Evolutionary conservation across 2,329 filamentous ascomycete genomes (phyloP), one percentile per base, ranked within the genome.

Genomic region (Diplodia mutila): DNA sequence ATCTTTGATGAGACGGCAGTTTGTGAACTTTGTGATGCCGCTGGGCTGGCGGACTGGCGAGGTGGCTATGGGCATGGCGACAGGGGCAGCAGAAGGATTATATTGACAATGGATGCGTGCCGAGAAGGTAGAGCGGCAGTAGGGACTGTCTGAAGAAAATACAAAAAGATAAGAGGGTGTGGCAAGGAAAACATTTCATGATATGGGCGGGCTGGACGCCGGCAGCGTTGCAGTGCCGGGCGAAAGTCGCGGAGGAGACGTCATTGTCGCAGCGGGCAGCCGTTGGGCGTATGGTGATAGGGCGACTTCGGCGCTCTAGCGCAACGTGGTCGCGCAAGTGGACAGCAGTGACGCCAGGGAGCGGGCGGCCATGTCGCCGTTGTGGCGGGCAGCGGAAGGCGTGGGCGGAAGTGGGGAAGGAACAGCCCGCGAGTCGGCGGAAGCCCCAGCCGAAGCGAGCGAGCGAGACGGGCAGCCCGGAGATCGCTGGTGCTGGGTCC

Each of bases 1-100:
- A 72, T 87, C 88, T 74, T 87, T 89, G 68, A 94, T 84, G 29
- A 97, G 82, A 61, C 90, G 89, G 77, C 93, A 97, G 81, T 97
- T 97, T 75, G 92, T 95, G 78, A 97, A 91, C 77, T 94, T 95
- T 75, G 91, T 93, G 76, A 97, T 90, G 63, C 83, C 83, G 57
- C 75, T 79, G 21, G 34, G 66, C 48, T 55, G 52, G 18, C 64
- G 64, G 64, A 66, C 64, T 3, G 64, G 64, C 7, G 64, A 63
- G 37, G 46, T 67, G 27, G 66, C 76, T 25, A 80, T 71, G n/a
- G 79, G 80, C 75, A 84, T 83, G 16, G 64, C 68, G 68, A 46
- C 46, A 32, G 25, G 42, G 54, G 46, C 32, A 46, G 46, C 48
- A 18, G 52, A 25, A 18, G 37, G 11, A 37, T 9, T 27, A 54